phyloP scores from a whole-genome alignment of 768 basidiomycete genomes.

The Leccinum ochraceum region DNA sequence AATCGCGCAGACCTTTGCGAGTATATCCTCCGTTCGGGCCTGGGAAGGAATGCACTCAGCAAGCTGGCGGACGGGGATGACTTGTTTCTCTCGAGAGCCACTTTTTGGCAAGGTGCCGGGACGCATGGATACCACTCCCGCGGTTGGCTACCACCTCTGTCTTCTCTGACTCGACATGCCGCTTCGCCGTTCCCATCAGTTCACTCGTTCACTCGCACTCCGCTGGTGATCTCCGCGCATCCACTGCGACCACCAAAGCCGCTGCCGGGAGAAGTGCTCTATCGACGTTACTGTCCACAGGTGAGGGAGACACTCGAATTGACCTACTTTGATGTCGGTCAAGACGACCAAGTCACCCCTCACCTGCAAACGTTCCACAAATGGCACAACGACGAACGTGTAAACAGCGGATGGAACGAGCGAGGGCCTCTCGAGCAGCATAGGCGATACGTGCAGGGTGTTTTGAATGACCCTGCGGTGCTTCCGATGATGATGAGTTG shows the following conservation, averaged over 20 bases:
- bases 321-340: constrained; percentile 29
- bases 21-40: constrained; percentile 43
- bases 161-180: constrained; percentile 30
- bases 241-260: constrained; percentile 55
- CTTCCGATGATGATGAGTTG: constrained; percentile 47
- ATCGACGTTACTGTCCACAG: constrained; percentile 35
- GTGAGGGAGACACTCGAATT: constrained; percentile 36
- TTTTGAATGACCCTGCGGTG: constrained; percentile 40
- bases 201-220: constrained; percentile 44
- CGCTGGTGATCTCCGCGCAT: constrained; percentile 50
- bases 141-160: constrained; percentile 35
- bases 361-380: constrained; percentile 47
- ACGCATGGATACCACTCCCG: constrained; percentile 32
- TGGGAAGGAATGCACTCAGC: constrained; percentile 23
- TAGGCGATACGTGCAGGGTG: constrained; percentile 37
- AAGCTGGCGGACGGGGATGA: constrained; percentile 19
- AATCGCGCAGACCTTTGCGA: constrained; percentile 35
- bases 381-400: constrained; percentile 53
- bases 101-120: constrained; percentile 56
- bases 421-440: constrained; percentile 45
- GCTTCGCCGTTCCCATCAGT: constrained; percentile 37
- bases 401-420: constrained; percentile 49
- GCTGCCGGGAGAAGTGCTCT: constrained; percentile 40
- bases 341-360: constrained; percentile 10
- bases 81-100: constrained; percentile 38